Evolutionary conservation across 2,329 filamentous ascomycete genomes (phyloP).

Genomic region (Aspergillus aculeatus): DNA sequence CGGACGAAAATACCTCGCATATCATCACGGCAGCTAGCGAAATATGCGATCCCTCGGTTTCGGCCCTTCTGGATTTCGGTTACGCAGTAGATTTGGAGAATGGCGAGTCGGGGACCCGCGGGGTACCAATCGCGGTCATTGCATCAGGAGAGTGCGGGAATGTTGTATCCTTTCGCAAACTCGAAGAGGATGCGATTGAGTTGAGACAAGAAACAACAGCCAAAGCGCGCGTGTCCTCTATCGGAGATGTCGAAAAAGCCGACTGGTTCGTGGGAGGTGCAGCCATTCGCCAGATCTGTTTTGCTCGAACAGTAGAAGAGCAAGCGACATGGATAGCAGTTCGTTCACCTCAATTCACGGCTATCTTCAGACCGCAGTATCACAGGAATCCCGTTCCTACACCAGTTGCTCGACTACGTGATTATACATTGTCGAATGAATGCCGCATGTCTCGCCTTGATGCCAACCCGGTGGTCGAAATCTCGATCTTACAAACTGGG

Average conservation of each 20-base stretch:
- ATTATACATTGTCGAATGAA: constrained; percentile 7
- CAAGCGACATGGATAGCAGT: constrained; percentile 50
- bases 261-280: constrained; percentile 51
- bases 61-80: constrained; percentile 51
- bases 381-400: constrained; percentile 30
- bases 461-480: constrained; percentile 47
- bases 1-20: constrained; percentile 34
- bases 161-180: constrained; percentile 45
- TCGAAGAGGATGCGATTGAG: constrained; percentile 31
- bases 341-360: constrained; percentile 47
- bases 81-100: constrained; percentile 42
- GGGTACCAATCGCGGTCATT: constrained; percentile 38
- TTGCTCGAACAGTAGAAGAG: constrained; percentile 47
- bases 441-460: constrained; percentile 46
- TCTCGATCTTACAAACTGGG: constrained; percentile 46
- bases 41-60: constrained; percentile 36
- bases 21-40: constrained; percentile 28
- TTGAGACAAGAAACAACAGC: constrained; percentile 14
- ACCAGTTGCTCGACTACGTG: constrained; percentile 15
- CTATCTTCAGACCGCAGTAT: constrained; percentile 49
- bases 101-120: constrained; percentile 25
- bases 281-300: constrained; percentile 56
- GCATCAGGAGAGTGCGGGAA: constrained; percentile 48
- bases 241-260: constrained; percentile 43
- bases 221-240: constrained; percentile 41